A percentile compares a stretch with the other conserved stretches of the same genome.
Conservation (phyloP, 2,329 filamentous ascomycete genomes). For the Daldinia eschscholtzii region DNA sequence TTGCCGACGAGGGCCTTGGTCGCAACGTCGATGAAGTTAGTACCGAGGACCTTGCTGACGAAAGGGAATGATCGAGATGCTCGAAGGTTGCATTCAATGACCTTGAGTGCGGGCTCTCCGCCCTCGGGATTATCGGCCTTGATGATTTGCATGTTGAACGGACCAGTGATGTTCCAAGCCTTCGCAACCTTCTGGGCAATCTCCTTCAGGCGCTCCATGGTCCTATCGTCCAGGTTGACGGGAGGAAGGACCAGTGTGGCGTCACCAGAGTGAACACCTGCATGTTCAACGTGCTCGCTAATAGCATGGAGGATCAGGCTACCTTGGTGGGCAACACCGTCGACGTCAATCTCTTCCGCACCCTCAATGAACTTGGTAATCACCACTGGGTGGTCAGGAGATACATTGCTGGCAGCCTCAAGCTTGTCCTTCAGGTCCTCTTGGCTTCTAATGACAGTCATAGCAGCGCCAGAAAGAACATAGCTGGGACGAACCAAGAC, state of each 20-base stretch:
- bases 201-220: constrained; percentile 90
- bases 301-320: constrained; percentile 92
- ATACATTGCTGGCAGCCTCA: constrained; percentile 88
- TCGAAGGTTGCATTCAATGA: constrained; percentile 98
- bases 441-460: constrained; percentile 93
- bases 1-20: constrained; percentile 91
- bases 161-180: constrained; percentile 96
- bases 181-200: constrained; percentile 97
- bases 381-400: constrained; percentile 96
- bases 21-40: constrained; percentile 96
- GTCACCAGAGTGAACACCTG: constrained; percentile 97
- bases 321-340: constrained; percentile 88
- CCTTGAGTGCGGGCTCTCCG: constrained; percentile 83
- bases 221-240: constrained; percentile 78
- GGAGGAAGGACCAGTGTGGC: constrained; percentile 95
- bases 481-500: constrained; percentile 96
- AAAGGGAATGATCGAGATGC: constrained; percentile 98
- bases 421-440: constrained; percentile 96
- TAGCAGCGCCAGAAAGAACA: constrained; percentile 96
- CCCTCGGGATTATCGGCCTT: constrained; percentile 84
- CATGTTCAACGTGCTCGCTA: constrained; percentile 95
- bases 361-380: constrained; percentile 99
- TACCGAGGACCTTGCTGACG: constrained; percentile 94
- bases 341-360: constrained; percentile 95
- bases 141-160: constrained; percentile 99